Evolutionary conservation across 805 yeast genomes (phyloP), one percentile per base, ranked within the genome.

Genomic region (Blastobotrys mokoenaii): DNA sequence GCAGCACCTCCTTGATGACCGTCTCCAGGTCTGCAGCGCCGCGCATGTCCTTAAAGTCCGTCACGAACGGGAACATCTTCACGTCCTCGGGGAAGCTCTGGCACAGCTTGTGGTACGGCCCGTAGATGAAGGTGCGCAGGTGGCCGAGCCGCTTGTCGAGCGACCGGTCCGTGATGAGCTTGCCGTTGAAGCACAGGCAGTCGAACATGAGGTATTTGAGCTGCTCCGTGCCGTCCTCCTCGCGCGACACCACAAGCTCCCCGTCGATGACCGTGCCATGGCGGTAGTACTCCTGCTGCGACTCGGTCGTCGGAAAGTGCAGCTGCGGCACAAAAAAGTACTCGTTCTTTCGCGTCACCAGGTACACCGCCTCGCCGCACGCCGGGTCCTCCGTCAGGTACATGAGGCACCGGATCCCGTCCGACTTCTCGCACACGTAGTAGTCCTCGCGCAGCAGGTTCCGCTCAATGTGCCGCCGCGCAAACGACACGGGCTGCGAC

Each of bases 381-480:
- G 79, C 80, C 11, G 83, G 82, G 45, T 81, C 82, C 17, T 36
- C 29, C 30, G 76, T 66, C 20, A 69, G 64, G 51, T 76, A 73
- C 71, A 93, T 70, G 44, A 93, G 67, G 47, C 94, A 87, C 44
- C 99, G 70, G 41, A 90, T 68, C 0, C 99, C 99, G 64, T 93
- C 98, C 0, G 93, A 78, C 61, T 93, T 93, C 58, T 93, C 99
- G 67, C 98, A 94, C 0, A 93, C 98, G 53, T 80, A 81, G 60
- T 89, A 93, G 57, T 94, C 97, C 47, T 80, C 79, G 2, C 72
- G 65, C 59, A 73, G 60, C 40, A 93, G 67, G 30, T 79, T 76
- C 40, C 77, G 76, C 2, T 61, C 61, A 18, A 93, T 69, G 64
- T 90, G 96, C 30, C 72, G 68, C 45, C 86, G 71, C 37, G 84